These are phyloP conservation scores for Hydnum rufescens DNA, from an alignment of 768 basidiomycete genomes.

Conservation along the genomic window DNA sequence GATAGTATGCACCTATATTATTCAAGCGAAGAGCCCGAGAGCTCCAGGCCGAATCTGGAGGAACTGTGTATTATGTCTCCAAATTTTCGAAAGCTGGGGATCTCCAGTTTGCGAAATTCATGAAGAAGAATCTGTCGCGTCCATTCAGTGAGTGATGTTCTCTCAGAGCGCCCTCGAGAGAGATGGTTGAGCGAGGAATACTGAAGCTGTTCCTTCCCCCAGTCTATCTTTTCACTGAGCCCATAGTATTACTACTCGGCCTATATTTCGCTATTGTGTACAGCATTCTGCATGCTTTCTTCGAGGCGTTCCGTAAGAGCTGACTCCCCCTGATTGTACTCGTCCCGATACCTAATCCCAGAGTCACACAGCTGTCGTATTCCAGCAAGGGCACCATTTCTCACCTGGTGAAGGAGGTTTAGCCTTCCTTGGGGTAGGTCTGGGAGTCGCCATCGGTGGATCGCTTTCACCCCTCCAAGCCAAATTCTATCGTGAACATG, in stretches of 20 bases:
- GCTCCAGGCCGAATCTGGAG: slow-evolving; percentile 25
- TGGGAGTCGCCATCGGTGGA: slow-evolving; percentile 34
- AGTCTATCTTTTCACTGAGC: slow-evolving; percentile 44
- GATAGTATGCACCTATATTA: slow-evolving; percentile 39
- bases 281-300: slow-evolving; percentile 42
- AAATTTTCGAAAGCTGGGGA: slow-evolving; percentile 23
- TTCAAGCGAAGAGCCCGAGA: slow-evolving; percentile 31
- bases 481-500: slow-evolving; percentile 34
- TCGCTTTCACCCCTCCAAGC: slow-evolving; percentile 23
- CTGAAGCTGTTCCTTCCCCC: slow-evolving; percentile 6
- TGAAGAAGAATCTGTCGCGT: slow-evolving; percentile 32
- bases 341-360: neutral
- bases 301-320: slow-evolving; percentile 35
- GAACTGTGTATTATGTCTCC: slow-evolving; percentile 27
- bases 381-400: slow-evolving; percentile 30
- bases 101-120: slow-evolving; percentile 24
- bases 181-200: neutral
- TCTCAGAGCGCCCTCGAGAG: no score
- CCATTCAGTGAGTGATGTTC: slow-evolving; percentile 29
- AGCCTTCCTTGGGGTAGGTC: slow-evolving; percentile 43
- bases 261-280: slow-evolving; percentile 43
- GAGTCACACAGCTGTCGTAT: neutral
- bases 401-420: slow-evolving; percentile 35
- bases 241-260: slow-evolving; percentile 37
- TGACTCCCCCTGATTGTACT: neutral